Evolutionary conservation across 345 rosid genomes (phyloP).

Genomic region (Hirschfeldia incana): DNA sequence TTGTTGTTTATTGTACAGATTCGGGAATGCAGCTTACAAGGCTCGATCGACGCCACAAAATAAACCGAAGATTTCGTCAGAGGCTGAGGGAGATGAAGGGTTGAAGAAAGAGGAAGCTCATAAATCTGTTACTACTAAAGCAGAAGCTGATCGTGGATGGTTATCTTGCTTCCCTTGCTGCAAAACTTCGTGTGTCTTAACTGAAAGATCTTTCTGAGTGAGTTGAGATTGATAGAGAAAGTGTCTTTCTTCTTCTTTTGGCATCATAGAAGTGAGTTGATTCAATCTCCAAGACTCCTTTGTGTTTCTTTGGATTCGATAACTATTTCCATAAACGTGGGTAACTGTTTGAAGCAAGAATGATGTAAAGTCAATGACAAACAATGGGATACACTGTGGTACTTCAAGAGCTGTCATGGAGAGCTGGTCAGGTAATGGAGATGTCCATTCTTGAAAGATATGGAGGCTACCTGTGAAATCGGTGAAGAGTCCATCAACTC

Average conservation of each 20-base stretch:
- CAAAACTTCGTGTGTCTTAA: conserved; percentile 29
- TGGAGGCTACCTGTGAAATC: conserved; percentile 91
- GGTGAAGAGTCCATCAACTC: conserved; percentile 87
- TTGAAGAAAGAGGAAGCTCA: conserved; percentile 25
- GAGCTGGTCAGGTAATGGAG: conserved; percentile 36
- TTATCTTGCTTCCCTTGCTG: conserved; percentile 65
- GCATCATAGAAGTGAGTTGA: no score
- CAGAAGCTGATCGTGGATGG: conserved; percentile 28
- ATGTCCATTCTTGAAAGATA: conserved; percentile 61
- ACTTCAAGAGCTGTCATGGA: conserved; percentile 36
- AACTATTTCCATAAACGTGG: no score
- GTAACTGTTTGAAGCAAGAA: no score
- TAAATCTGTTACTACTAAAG: conserved; percentile 13
- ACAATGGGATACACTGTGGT: background rate
- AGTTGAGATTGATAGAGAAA: background rate
- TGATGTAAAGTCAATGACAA: no score
- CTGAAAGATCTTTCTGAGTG: background rate
- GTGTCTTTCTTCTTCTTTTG: no score
- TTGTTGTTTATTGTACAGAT: conserved; percentile 37
- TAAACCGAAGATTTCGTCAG: conserved; percentile 28
- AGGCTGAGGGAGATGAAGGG: conserved; percentile 12
- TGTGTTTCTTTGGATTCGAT: no score
- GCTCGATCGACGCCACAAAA: background rate
- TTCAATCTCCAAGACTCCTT: no score
- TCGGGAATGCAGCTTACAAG: conserved; percentile 45